These are phyloP conservation scores for Populus tomentosa DNA, from an alignment of 441 rosid genomes.

Conservation along the genomic window DNA sequence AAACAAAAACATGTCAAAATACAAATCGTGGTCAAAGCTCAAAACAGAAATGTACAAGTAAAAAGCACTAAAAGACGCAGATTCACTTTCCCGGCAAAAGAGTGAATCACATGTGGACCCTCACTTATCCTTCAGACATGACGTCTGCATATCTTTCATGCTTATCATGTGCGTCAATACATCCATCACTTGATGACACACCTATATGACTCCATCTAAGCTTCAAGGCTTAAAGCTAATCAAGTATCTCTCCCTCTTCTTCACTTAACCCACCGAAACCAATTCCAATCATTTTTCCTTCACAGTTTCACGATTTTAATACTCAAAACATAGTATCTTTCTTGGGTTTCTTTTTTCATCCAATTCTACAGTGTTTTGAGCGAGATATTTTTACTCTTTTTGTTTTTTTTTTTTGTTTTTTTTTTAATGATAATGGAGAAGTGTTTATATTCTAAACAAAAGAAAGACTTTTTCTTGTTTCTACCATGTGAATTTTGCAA, in stretches of 20 bases:
- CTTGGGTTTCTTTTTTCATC: neutral
- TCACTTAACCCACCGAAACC: neutral
- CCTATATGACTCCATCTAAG: no score
- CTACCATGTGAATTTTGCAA: constrained; percentile 40
- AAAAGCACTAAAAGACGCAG: neutral
- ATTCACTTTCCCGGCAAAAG: neutral
- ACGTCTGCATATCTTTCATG: constrained; percentile 2
- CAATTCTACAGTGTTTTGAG: neutral
- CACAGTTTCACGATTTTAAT: neutral
- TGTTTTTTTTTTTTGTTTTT: neutral
- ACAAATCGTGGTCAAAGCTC: neutral
- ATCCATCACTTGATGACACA: neutral
- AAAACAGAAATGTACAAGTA: neutral
- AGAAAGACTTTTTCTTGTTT: constrained; percentile 9
- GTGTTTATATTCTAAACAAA: constrained; percentile 1
- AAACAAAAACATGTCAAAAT: neutral
- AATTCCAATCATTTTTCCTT: neutral
- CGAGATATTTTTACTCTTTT: neutral
- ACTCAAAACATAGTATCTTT: neutral
- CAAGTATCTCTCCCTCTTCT: neutral
- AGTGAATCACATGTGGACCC: neutral
- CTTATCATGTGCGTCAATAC: constrained; percentile 8
- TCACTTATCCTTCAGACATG: neutral
- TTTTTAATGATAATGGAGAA: constrained; percentile 7
- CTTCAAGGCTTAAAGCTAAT: no score